These are phyloP conservation scores for Arthroderma uncinatum DNA, from an alignment of 2,329 filamentous ascomycete species.

Conservation along the genomic window DNA sequence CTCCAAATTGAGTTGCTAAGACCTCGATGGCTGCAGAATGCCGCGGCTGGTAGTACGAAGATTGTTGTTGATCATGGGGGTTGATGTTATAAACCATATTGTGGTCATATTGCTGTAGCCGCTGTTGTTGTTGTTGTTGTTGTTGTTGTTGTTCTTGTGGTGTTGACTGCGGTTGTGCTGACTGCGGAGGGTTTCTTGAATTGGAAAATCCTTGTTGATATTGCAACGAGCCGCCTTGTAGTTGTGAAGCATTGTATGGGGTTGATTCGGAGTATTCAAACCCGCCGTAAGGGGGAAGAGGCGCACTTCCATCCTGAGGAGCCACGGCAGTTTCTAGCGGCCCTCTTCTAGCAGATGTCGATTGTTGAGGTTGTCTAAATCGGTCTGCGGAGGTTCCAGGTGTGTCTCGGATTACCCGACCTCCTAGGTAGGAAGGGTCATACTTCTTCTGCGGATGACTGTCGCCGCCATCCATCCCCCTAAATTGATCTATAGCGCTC, in stretches of 20 bases:
- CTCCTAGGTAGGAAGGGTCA: slow-evolving; percentile 50
- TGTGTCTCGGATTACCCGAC: slow-evolving; percentile 41
- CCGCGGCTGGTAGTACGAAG: slow-evolving; percentile 62
- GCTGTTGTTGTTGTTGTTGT: too few relatives aligned
- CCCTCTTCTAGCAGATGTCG: slow-evolving; percentile 23
- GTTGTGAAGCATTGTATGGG: slow-evolving; percentile 44
- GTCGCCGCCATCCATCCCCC: slow-evolving; percentile 70
- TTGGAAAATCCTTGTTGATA: slow-evolving; percentile 57
- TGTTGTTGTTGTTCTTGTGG: slow-evolving; percentile 44
- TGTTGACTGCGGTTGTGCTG: slow-evolving; percentile 18
- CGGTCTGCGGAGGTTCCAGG: slow-evolving; percentile 39
- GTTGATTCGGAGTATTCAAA: slow-evolving; percentile 48
- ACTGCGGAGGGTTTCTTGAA: slow-evolving; percentile 21
- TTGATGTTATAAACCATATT: slow-evolving; percentile 72
- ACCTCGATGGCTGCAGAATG: slow-evolving; percentile 69
- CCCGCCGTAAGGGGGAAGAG: slow-evolving; percentile 32
- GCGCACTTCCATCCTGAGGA: slow-evolving; percentile 27
- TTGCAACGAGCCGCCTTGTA: slow-evolving; percentile 45
- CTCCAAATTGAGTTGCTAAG: slow-evolving; percentile 55
- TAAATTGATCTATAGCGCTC: slow-evolving; percentile 41
- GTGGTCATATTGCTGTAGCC: slow-evolving; percentile 45
- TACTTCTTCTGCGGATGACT: slow-evolving; percentile 65
- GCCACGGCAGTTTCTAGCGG: slow-evolving; percentile 22
- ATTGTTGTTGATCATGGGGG: slow-evolving; percentile 50
- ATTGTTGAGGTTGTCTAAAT: slow-evolving; percentile 26